These are phyloP conservation scores for Fusarium sp. DNA, from an alignment of 2,329 filamentous ascomycete genomes.

Conservation along the genomic window DNA sequence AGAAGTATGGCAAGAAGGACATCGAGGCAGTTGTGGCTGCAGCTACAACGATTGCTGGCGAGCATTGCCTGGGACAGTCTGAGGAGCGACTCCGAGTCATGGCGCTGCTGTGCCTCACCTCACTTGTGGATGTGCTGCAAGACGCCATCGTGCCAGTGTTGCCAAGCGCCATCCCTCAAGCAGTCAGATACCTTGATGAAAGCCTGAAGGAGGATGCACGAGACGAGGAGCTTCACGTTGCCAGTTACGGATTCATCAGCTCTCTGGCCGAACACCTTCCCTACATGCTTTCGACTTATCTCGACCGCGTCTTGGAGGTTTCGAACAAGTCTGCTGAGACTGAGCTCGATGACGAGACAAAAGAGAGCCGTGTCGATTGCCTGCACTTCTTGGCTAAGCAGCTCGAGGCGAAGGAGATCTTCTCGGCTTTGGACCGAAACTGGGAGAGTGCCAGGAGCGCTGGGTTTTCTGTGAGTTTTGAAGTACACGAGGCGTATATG, in stretches of 20 bases:
- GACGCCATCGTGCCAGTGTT: constrained; percentile 88
- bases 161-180: constrained; percentile 77
- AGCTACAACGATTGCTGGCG: constrained; percentile 79
- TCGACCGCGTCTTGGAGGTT: constrained; percentile 76
- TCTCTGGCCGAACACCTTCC: constrained; percentile 85
- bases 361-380: constrained; percentile 74
- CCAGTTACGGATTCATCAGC: constrained; percentile 81
- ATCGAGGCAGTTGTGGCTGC: constrained; percentile 78
- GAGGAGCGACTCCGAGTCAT: constrained; percentile 81
- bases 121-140: constrained; percentile 86
- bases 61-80: constrained; percentile 78
- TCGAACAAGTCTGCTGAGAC: constrained; percentile 78
- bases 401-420: constrained; percentile 79
- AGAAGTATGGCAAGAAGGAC: constrained; percentile 96
- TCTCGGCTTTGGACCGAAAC: constrained; percentile 76
- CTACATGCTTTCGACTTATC: constrained; percentile 85
- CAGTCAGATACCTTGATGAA: constrained; percentile 75
- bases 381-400: constrained; percentile 80
- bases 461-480: constrained; percentile 69
- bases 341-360: constrained; percentile 69
- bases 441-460: constrained; percentile 73
- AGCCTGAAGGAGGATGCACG: constrained; percentile 66
- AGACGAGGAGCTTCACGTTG: constrained; percentile 78
- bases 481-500: neutral
- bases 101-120: constrained; percentile 89